phyloP scores from a whole-genome alignment of 2,329 filamentous ascomycete species.

The Trichoderma polysporum region DNA sequence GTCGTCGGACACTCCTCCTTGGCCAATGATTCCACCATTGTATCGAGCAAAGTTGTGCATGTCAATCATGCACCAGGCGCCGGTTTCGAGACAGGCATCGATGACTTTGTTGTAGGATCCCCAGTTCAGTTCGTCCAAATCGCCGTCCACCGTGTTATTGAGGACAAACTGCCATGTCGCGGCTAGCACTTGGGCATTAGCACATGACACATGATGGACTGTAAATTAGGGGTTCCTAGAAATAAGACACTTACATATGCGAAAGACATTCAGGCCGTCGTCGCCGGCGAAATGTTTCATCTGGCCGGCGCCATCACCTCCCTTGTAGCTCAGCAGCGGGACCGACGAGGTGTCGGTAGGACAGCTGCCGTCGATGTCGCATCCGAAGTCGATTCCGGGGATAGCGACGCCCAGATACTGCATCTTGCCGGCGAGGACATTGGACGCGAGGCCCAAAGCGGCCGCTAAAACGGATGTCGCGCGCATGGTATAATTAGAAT shows the following conservation, averaged over 20 bases:
- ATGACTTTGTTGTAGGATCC: constrained; percentile 55
- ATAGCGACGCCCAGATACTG: constrained; percentile 42
- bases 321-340: constrained; percentile 34
- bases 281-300: constrained; percentile 58
- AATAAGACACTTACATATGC: constrained; percentile 41
- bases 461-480: constrained; percentile 5
- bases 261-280: constrained; percentile 54
- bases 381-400: constrained; percentile 50
- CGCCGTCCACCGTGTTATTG: constrained; percentile 50
- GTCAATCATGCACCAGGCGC: constrained; percentile 60
- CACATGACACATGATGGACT: not conserved
- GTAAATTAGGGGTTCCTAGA: not conserved
- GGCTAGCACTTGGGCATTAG: constrained; percentile 32
- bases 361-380: constrained; percentile 45
- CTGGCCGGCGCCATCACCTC: constrained; percentile 46
- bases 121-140: constrained; percentile 48
- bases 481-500: constrained; percentile 12
- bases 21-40: constrained; percentile 62
- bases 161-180: constrained; percentile 59
- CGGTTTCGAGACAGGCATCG: constrained; percentile 55
- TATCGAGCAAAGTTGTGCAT: constrained; percentile 60
- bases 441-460: constrained; percentile 19
- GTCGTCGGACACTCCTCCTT: constrained; percentile 61
- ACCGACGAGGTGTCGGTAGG: constrained; percentile 37
- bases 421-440: constrained; percentile 9